Conservation (phyloP, 208 protist genomes). For the Leishmania guyanensis region DNA sequence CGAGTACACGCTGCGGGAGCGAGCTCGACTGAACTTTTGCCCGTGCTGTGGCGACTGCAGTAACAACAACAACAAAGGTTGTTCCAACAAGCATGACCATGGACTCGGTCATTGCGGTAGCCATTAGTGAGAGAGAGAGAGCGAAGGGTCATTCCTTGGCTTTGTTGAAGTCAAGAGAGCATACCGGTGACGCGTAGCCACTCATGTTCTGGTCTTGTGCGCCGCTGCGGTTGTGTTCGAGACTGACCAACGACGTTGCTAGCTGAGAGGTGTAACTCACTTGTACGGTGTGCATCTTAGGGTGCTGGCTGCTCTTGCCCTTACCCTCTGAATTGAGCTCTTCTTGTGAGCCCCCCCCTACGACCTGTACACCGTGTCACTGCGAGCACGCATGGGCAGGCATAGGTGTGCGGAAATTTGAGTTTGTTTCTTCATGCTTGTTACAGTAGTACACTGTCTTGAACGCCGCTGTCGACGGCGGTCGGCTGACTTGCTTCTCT, state of each 20-base stretch:
- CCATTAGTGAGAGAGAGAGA: constrained; percentile 1
- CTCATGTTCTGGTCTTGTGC: background rate
- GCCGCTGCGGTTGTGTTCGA: background rate
- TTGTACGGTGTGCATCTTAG: background rate
- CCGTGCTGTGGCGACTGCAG: constrained; percentile 72
- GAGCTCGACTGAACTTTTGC: constrained; percentile 74
- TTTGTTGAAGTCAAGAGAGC: background rate
- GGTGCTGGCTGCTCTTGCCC: background rate
- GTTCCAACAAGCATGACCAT: constrained; percentile 10
- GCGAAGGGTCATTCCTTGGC: background rate
- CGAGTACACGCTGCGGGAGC: constrained; percentile 60
- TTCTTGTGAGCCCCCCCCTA: background rate
- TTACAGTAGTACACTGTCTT: background rate
- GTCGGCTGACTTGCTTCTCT: background rate
- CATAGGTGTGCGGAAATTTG: background rate
- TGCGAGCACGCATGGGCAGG: background rate
- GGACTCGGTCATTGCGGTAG: constrained; percentile 29
- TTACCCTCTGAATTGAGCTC: background rate
- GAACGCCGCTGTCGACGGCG: background rate
- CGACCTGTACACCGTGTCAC: background rate
- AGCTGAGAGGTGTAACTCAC: background rate
- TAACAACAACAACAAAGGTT: constrained; percentile 3
- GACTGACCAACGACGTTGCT: background rate
- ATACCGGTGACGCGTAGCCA: background rate
- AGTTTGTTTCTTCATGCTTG: background rate